phyloP scores from a whole-genome alignment of 495 filamentous ascomycete genomes.

The Trichoderma gamsii region DNA sequence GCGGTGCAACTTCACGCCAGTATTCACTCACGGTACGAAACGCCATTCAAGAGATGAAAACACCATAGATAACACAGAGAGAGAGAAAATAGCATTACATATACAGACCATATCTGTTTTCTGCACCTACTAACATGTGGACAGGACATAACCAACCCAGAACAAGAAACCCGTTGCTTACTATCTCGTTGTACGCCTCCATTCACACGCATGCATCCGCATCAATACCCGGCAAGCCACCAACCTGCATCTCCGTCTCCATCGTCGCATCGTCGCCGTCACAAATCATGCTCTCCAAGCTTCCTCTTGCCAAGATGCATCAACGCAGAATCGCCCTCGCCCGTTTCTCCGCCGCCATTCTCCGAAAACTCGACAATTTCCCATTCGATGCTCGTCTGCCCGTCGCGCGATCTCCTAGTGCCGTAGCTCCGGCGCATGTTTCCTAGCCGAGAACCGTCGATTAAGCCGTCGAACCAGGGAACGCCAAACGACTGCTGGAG shows the following conservation, averaged over 20 bases:
- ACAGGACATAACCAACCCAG: too few relatives aligned
- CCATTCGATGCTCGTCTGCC: conserved; percentile 65
- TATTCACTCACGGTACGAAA: too few relatives aligned
- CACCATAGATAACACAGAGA: neutral
- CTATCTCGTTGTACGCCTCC: too few relatives aligned
- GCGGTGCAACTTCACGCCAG: too few relatives aligned
- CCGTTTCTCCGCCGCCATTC: conserved; percentile 49
- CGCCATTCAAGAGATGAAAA: too few relatives aligned
- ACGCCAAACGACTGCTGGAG: conserved; percentile 45
- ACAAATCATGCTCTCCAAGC: conserved; percentile 37
- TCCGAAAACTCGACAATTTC: conserved; percentile 74
- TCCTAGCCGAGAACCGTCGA: conserved; percentile 66
- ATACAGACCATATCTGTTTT: neutral
- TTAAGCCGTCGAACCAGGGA: conserved; percentile 79
- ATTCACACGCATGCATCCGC: too few relatives aligned
- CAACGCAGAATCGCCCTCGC: conserved; percentile 50
- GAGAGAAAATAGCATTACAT: neutral
- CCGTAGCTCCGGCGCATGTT: conserved; percentile 56
- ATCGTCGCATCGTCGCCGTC: neutral
- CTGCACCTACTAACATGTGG: neutral
- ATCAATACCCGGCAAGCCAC: too few relatives aligned
- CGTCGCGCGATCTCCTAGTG: conserved; percentile 49
- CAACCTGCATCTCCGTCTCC: too few relatives aligned
- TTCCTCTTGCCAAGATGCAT: conserved; percentile 50
- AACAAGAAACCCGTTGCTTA: too few relatives aligned